phyloP scores from a whole-genome alignment of 108 stramenopile species.

The Skeletonema marinoi region DNA sequence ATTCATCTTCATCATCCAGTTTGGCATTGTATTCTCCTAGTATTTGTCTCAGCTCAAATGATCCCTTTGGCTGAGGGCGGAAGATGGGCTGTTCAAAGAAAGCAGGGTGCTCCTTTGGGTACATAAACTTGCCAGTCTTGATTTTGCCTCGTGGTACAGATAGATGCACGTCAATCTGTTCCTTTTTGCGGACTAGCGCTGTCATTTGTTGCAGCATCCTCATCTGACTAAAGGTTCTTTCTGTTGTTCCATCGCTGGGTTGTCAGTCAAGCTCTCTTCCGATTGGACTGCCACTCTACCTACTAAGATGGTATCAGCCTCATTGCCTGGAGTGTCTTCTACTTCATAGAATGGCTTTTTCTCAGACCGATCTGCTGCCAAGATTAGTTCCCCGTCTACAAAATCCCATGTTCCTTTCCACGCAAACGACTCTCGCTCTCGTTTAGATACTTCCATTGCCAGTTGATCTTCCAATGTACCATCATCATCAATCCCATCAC shows the following conservation, averaged over 20 bases:
- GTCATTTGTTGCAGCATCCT: neutral
- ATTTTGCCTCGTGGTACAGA: conserved; percentile 79
- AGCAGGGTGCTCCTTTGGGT: conserved; percentile 74
- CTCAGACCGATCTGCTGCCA: conserved; percentile 78
- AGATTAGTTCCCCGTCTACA: conserved; percentile 74
- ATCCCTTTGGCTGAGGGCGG: conserved; percentile 56
- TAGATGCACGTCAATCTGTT: conserved; percentile 60
- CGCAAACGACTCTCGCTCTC: conserved; percentile 45
- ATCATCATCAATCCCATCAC: conserved; percentile 31
- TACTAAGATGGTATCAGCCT: conserved; percentile 71
- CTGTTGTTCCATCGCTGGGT: conserved; percentile 53
- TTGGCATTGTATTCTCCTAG: conserved; percentile 66
- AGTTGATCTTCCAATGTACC: conserved; percentile 30
- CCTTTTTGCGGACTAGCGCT: conserved; percentile 2
- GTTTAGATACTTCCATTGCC: conserved; percentile 33
- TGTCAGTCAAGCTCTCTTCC: conserved; percentile 53
- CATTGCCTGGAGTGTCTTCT: conserved; percentile 4
- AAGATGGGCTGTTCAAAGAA: conserved; percentile 86
- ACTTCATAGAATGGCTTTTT: conserved; percentile 43
- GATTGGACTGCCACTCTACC: conserved; percentile 69
- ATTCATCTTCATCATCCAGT: conserved; percentile 36
- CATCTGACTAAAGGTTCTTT: conserved; percentile 20
- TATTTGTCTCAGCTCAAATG: conserved; percentile 73
- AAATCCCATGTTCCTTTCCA: conserved; percentile 78
- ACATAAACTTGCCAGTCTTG: conserved; percentile 78